These are phyloP conservation scores for Diaporthe vexans DNA, from an alignment of 2,329 filamentous ascomycete species.

Conservation along the genomic window DNA sequence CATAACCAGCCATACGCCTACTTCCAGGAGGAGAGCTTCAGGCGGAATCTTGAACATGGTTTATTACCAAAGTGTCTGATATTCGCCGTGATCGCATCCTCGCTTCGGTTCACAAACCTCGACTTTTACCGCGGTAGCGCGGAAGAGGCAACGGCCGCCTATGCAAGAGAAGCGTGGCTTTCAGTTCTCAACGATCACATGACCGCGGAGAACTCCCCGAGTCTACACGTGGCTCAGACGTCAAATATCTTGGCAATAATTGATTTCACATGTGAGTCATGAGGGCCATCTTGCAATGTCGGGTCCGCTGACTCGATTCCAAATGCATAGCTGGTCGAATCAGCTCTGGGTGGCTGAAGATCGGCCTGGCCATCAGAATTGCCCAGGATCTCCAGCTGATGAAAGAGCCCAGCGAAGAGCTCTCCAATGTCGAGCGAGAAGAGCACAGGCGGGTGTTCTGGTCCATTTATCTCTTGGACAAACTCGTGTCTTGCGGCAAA, in stretches of 20 bases:
- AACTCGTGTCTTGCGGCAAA: conserved; percentile 6
- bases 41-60: neutral
- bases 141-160: neutral
- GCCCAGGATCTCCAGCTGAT: conserved; percentile 3
- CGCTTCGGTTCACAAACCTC: neutral
- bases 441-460: conserved; percentile 5
- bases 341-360: conserved; percentile 3
- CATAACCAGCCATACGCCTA: conserved; percentile 6
- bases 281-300: neutral
- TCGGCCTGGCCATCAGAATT: conserved; percentile 15
- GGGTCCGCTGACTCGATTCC: neutral
- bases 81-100: neutral
- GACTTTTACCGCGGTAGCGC: neutral
- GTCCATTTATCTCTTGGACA: conserved; percentile 11
- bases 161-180: conserved; percentile 11
- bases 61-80: neutral
- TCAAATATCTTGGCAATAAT: conserved; percentile 8
- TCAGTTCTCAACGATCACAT: conserved; percentile 11
- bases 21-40: conserved; percentile 4
- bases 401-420: neutral
- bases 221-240: conserved; percentile 8
- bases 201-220: conserved; percentile 2
- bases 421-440: neutral
- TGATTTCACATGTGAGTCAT: conserved; percentile 4
- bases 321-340: neutral